These are phyloP conservation scores for Yamadazyma trypodendri DNA, from an alignment of 1,139 yeast species.

Conservation along the genomic window DNA sequence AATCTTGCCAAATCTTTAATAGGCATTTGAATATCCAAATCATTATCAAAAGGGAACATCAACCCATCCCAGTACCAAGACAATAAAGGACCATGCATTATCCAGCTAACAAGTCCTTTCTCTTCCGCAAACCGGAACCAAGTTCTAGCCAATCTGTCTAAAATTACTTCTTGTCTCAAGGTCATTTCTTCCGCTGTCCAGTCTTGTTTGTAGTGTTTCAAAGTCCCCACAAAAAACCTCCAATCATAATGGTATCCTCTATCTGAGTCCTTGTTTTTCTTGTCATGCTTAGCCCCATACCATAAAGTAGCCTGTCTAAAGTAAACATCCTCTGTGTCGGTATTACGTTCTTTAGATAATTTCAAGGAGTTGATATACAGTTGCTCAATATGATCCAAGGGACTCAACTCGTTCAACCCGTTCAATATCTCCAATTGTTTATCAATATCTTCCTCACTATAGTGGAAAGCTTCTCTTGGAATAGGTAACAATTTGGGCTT, in stretches of 20 bases:
- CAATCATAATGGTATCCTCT: constrained; percentile 65
- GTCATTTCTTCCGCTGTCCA: constrained; percentile 21
- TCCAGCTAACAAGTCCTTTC: constrained; percentile 35
- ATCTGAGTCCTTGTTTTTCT: constrained; percentile 17
- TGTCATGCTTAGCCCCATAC: constrained; percentile 11
- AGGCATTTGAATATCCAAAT: constrained; percentile 35
- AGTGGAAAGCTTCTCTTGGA: constrained; percentile 21
- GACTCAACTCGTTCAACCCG: not conserved
- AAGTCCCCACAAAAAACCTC: constrained; percentile 60
- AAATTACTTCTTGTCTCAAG: constrained; percentile 23
- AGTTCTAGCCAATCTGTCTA: constrained; percentile 26
- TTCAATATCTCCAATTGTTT: constrained; percentile 18
- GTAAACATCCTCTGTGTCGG: constrained; percentile 21
- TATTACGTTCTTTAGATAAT: constrained; percentile 18
- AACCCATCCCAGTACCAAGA: constrained; percentile 42
- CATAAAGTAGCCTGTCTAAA: constrained; percentile 21
- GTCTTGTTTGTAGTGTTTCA: constrained; percentile 16
- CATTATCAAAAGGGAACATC: constrained; percentile 32
- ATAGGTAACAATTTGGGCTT: constrained; percentile 11
- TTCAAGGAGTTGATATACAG: constrained; percentile 22
- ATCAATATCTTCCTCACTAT: constrained; percentile 16
- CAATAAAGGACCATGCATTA: constrained; percentile 35
- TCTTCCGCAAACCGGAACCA: constrained; percentile 33
- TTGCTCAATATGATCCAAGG: constrained; percentile 14
- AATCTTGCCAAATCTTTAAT: constrained; percentile 24